A percentile compares a stretch with the other conserved stretches of the same genome.
Conservation (phyloP, 177 flowering plant species). For the Vitis hybrid region DNA sequence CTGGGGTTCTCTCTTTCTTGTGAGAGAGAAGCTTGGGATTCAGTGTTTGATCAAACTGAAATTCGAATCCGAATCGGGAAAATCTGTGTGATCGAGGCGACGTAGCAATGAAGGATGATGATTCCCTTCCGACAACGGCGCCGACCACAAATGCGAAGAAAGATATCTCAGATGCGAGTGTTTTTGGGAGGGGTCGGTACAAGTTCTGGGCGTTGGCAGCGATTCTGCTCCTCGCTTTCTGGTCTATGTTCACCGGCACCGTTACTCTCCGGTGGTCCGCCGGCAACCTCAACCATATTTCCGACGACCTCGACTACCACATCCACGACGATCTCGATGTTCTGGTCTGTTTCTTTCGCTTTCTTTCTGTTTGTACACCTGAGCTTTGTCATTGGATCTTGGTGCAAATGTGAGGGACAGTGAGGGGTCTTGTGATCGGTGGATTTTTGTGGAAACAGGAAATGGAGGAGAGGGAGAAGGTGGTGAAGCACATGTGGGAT, state of each 20-base stretch:
- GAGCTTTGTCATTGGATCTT: not conserved
- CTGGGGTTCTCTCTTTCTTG: not conserved
- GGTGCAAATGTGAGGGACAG: not conserved
- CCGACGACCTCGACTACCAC: slow-evolving; percentile 56
- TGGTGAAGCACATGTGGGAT: slow-evolving; percentile 99
- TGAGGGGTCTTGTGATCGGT: not conserved
- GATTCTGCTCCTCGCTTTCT: slow-evolving; percentile 80
- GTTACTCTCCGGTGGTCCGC: slow-evolving; percentile 93
- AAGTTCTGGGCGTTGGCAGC: slow-evolving; percentile 93
- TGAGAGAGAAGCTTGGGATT: too few species aligned
- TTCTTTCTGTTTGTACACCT: not conserved
- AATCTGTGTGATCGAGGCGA: slow-evolving; percentile 1
- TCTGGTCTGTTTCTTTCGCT: slow-evolving; percentile 41
- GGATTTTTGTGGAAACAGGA: slow-evolving; percentile 45
- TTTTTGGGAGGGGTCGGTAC: slow-evolving; percentile 79
- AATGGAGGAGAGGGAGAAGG: slow-evolving; percentile 97
- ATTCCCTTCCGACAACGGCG: slow-evolving; percentile 50
- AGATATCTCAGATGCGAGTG: slow-evolving; percentile 41
- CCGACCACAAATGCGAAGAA: slow-evolving; percentile 34
- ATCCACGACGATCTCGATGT: slow-evolving; percentile 87
- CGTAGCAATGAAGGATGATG: slow-evolving; percentile 70
- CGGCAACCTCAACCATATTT: slow-evolving; percentile 66
- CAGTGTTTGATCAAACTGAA: not conserved
- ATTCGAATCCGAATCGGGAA: not conserved
- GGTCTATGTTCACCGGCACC: slow-evolving; percentile 98